These are phyloP conservation scores for Paxillus ammoniavirescens DNA, from an alignment of 768 basidiomycete species.

Conservation along the genomic window DNA sequence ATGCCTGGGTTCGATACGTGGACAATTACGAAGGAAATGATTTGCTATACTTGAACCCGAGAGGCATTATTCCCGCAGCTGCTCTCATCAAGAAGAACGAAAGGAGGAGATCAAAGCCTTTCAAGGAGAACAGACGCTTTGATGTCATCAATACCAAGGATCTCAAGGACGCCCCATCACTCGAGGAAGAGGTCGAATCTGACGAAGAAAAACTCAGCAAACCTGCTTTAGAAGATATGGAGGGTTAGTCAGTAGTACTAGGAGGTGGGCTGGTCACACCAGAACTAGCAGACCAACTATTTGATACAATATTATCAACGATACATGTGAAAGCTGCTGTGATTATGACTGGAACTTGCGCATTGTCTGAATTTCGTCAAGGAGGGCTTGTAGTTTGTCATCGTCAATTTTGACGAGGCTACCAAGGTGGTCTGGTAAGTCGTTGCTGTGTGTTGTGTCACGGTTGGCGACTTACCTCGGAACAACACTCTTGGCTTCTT, in stretches of 20 bases:
- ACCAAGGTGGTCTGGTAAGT: background rate
- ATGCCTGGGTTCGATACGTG: constrained; percentile 77
- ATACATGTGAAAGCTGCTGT: background rate
- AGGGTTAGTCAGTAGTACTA: constrained; percentile 38
- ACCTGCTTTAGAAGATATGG: constrained; percentile 48
- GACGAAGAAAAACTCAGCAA: constrained; percentile 43
- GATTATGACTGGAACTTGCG: constrained; percentile 80
- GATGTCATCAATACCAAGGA: constrained; percentile 50
- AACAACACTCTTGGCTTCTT: constrained; percentile 89
- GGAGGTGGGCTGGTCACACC: background rate
- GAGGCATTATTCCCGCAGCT: constrained; percentile 70
- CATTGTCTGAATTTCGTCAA: constrained; percentile 89
- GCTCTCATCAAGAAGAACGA: constrained; percentile 63
- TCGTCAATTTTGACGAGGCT: constrained; percentile 89
- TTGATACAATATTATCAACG: constrained; percentile 1
- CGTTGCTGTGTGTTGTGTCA: background rate
- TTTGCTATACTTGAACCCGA: constrained; percentile 72
- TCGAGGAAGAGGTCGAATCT: constrained; percentile 42
- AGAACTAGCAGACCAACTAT: background rate
- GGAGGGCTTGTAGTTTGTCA: constrained; percentile 74
- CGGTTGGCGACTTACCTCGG: constrained; percentile 58
- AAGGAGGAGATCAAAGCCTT: constrained; percentile 54
- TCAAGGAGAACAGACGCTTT: constrained; percentile 67
- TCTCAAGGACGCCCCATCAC: constrained; percentile 24
- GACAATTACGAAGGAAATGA: constrained; percentile 79